These are phyloP conservation scores for Schoenoplectus triqueter DNA, from an alignment of 202 grass and related monocot genomes.

Conservation along the genomic window DNA sequence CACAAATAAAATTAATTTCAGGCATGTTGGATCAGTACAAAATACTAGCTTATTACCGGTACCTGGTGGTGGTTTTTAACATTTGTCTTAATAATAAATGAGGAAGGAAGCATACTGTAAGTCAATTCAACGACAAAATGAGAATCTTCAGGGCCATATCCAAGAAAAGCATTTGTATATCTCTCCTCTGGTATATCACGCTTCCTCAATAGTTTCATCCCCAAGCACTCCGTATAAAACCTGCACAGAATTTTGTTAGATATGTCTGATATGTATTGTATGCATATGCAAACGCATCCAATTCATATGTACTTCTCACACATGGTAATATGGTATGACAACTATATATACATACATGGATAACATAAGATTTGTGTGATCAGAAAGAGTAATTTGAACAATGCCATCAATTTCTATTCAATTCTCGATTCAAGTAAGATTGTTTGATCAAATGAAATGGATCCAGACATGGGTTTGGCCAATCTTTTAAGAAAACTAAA, in stretches of 20 bases:
- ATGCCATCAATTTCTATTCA: too few species aligned
- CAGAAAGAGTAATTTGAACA: too few species aligned
- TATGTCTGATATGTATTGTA: background rate
- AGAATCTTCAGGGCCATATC: slow-evolving; percentile 91
- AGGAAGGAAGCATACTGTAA: slow-evolving; percentile 58
- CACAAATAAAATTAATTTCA: slow-evolving; percentile 1
- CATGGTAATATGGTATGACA: too few species aligned
- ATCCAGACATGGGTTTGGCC: too few species aligned
- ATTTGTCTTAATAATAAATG: slow-evolving; percentile 13
- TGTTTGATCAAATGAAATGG: too few species aligned
- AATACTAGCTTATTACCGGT: background rate
- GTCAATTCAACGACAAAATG: slow-evolving; percentile 97
- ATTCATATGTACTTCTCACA: too few species aligned
- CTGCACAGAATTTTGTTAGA: slow-evolving; percentile 35
- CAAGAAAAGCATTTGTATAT: slow-evolving; percentile 97
- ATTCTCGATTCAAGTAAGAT: too few species aligned
- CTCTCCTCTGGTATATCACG: slow-evolving; percentile 95
- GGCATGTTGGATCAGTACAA: background rate
- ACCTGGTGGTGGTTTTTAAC: background rate
- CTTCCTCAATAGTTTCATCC: slow-evolving; percentile 92
- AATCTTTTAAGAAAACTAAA: too few species aligned
- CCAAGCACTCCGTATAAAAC: slow-evolving; percentile 97
- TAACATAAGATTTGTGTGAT: too few species aligned
- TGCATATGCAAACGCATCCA: too few species aligned
- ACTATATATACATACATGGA: too few species aligned